Evolutionary conservation across 306 rosid genomes (phyloP).

Genomic region (Prunus mume): DNA sequence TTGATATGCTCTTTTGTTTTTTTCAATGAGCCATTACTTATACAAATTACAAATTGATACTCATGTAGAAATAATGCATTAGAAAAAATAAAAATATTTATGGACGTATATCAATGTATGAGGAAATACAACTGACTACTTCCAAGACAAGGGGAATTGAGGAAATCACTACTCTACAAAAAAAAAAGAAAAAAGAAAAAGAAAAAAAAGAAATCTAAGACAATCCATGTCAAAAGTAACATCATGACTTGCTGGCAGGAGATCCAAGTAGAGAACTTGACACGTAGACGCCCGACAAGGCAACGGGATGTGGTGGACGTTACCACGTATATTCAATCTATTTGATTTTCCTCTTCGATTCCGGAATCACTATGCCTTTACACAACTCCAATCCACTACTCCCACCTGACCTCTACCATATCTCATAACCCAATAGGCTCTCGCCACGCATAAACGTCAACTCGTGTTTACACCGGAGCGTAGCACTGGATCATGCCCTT

Average conservation of each 20-base stretch:
- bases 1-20: no score
- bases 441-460: neutral
- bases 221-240: neutral
- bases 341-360: slow-evolving; percentile 11
- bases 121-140: no score
- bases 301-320: slow-evolving; percentile 19
- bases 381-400: neutral
- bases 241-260: neutral
- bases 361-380: neutral
- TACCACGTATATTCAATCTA: slow-evolving; percentile 9
- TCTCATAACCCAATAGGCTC: neutral
- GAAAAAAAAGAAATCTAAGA: neutral
- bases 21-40: no score
- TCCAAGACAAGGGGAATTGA: neutral
- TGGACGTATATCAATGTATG: no score
- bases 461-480: neutral
- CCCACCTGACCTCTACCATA: neutral
- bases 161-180: no score
- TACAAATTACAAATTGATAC: no score
- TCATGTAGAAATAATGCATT: no score
- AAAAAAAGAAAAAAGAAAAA: neutral
- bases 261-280: neutral
- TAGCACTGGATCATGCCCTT: neutral
- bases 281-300: slow-evolving; percentile 9
- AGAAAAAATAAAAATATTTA: no score